Evolutionary conservation across 2,329 filamentous ascomycete genomes (phyloP).

Genomic region (Acrodontium crateriforme): DNA sequence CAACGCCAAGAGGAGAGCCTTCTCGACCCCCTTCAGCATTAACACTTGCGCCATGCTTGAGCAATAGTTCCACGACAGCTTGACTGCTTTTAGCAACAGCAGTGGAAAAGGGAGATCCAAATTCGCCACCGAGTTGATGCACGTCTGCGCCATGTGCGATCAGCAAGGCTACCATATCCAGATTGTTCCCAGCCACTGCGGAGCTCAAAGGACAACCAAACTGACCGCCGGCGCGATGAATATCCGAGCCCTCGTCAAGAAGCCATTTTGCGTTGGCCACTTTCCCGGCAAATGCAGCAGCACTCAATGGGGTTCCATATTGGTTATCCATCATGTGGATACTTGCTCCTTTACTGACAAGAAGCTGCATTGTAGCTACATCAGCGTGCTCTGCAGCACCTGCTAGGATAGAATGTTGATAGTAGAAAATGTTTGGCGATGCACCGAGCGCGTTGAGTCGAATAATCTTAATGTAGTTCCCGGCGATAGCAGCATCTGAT

Average conservation of each 20-base stretch:
- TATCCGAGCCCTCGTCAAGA: conserved; percentile 14
- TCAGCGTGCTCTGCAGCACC: conserved; percentile 3
- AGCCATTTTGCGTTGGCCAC: conserved; percentile 12
- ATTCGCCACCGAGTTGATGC: conserved; percentile 8
- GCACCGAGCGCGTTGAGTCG: conserved; percentile 2
- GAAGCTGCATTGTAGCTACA: conserved; percentile 3
- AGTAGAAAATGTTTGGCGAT: conserved; percentile 1
- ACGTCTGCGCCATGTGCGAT: conserved; percentile 15
- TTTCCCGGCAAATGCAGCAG: conserved; percentile 7
- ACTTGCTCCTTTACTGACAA: conserved; percentile 12
- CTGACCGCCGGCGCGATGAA: conserved; percentile 9
- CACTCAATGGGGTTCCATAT: conserved; percentile 3
- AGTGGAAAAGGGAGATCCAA: conserved; percentile 11
- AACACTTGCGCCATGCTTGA: conserved; percentile 14
- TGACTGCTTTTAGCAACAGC: conserved; percentile 13
- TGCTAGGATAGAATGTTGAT: conserved; percentile 3
- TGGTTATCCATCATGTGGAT: conserved; percentile 9
- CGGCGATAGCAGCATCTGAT: conserved; percentile 2
- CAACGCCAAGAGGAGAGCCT: conserved; percentile 14
- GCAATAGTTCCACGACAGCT: conserved; percentile 13
- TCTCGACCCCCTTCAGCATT: conserved; percentile 9
- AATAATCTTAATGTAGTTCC: conserved; percentile 1
- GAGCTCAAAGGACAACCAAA: conserved; percentile 9
- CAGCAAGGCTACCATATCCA: conserved; percentile 12
- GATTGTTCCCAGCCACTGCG: conserved; percentile 9